Percentiles rank a stretch among this genome's conserved stretches.
phyloP scores from a whole-genome alignment of 2,329 filamentous ascomycete genomes.

The Aspergillus proliferans region DNA sequence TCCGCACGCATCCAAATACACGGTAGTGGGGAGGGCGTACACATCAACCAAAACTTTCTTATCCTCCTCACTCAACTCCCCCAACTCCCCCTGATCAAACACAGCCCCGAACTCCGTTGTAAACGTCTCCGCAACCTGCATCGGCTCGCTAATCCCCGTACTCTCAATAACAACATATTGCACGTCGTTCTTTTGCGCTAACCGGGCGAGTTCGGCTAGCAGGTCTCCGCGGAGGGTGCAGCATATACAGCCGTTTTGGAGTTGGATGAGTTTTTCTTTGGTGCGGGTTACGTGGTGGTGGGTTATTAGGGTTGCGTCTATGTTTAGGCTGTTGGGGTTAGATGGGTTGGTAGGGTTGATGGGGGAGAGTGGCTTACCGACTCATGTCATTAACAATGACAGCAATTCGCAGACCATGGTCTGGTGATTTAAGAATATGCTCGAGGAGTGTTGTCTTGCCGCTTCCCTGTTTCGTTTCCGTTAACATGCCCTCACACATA shows the following conservation, averaged over 20 bases:
- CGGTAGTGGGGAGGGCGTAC: slow-evolving; percentile 25
- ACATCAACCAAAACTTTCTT: slow-evolving; percentile 43
- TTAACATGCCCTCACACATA: not conserved
- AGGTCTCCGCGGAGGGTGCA: slow-evolving; percentile 67
- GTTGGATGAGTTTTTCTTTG: slow-evolving; percentile 59
- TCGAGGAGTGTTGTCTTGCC: slow-evolving; percentile 67
- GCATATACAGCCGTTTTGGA: slow-evolving; percentile 71
- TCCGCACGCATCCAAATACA: slow-evolving; percentile 9
- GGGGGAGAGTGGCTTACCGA: slow-evolving; percentile 33
- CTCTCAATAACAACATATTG: slow-evolving; percentile 70
- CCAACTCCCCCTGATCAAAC: slow-evolving; percentile 44
- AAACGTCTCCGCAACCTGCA: slow-evolving; percentile 70
- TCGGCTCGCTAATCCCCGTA: slow-evolving; percentile 65
- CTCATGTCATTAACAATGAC: slow-evolving; percentile 70
- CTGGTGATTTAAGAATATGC: slow-evolving; percentile 57
- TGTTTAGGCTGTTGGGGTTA: slow-evolving; percentile 47
- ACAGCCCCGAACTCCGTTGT: slow-evolving; percentile 49
- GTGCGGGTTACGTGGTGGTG: slow-evolving; percentile 53
- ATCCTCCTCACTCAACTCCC: slow-evolving; percentile 39
- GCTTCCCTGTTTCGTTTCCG: slow-evolving; percentile 46
- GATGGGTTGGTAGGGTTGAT: not conserved
- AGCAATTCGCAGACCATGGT: slow-evolving; percentile 63
- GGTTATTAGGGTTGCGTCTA: slow-evolving; percentile 58
- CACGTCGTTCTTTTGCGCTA: slow-evolving; percentile 57
- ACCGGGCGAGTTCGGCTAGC: slow-evolving; percentile 60